Evolutionary conservation across 306 rosid genomes (phyloP).

Genomic region (Vigna unguiculata): DNA sequence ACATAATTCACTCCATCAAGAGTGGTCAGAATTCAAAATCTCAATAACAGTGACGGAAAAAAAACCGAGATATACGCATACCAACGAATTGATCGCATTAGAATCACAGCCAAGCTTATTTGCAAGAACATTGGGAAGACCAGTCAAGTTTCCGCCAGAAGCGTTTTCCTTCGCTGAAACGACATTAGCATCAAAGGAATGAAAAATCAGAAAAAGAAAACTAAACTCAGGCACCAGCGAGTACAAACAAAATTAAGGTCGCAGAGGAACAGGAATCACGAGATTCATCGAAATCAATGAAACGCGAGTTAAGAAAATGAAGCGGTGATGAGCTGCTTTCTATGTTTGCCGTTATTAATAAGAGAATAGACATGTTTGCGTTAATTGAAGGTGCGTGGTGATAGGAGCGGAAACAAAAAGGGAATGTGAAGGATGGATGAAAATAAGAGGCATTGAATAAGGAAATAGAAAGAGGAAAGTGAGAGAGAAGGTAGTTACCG

Average conservation of each 20-base stretch:
- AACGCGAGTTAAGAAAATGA: background rate
- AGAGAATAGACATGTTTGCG: background rate
- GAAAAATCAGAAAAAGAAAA: background rate
- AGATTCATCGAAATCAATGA: constrained; percentile 6
- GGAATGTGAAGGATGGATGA: background rate
- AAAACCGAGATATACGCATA: too few species aligned
- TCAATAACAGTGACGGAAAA: constrained; percentile 23
- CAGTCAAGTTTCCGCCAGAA: constrained; percentile 61
- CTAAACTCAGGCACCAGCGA: constrained; percentile 3
- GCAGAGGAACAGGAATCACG: background rate
- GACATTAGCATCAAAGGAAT: background rate
- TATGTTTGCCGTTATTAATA: background rate
- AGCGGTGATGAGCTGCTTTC: background rate
- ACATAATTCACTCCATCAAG: background rate
- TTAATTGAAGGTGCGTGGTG: background rate
- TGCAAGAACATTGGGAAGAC: constrained; percentile 75
- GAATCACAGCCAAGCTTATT: constrained; percentile 75
- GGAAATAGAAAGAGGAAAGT: background rate
- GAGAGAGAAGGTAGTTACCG: constrained; percentile 40
- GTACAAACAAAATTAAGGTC: background rate
- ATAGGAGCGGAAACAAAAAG: constrained; percentile 7
- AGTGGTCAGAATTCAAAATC: background rate
- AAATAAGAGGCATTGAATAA: background rate
- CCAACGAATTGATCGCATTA: constrained; percentile 69
- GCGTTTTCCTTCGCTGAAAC: constrained; percentile 70